Evolutionary conservation across 2,329 filamentous ascomycete species (phyloP), one percentile per base, ranked within the genome.

Genomic region (Neofusicoccum laricinum): DNA sequence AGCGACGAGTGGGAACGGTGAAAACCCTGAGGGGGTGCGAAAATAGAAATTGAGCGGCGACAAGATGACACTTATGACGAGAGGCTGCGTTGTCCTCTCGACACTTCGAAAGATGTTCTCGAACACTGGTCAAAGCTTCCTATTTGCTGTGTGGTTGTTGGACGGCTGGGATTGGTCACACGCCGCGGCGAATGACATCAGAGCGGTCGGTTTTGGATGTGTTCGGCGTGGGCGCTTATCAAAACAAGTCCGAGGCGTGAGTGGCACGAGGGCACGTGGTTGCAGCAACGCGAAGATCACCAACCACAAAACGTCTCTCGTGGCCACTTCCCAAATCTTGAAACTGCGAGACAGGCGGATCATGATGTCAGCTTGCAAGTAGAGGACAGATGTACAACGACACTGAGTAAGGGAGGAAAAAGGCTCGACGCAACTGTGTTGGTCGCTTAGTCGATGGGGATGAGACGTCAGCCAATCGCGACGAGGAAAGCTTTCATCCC

Each of bases 191-290:
- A 48, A 46, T 59, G 55, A 59, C 55, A 59, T 59, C 55, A 59
- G 40, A 19, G 41, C 55, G 4, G 46, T 11, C n/a, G 15, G 21
- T 59, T 46, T 46, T 46, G 41, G 41, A 14, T 21, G 55, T 46
- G 55, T 45, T 46, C 41, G 55, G 6, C 41, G 25, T 46, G 55
- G 55, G 55, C 55, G 55, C 55, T 59, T 59, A 59, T 43, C 55
- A n/a, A 59, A 45, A 43, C 55, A 59, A 30, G 21, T 19, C 25
- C 30, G 21, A 34, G 38, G 12, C 38, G 48, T 19, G 38, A 7
- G 38, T 58, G 40, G 38, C 53, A 43, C 40, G 38, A 32, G 12
- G 38, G 55, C 55, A 59, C 55, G 55, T 48, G 55, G 55, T 59
- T 38, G 43, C 40, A 59, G 55, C 55, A 30, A 25, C 25, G 55